Evolutionary conservation across 306 rosid genomes (phyloP).

Genomic region (Cucumis cinereus): DNA sequence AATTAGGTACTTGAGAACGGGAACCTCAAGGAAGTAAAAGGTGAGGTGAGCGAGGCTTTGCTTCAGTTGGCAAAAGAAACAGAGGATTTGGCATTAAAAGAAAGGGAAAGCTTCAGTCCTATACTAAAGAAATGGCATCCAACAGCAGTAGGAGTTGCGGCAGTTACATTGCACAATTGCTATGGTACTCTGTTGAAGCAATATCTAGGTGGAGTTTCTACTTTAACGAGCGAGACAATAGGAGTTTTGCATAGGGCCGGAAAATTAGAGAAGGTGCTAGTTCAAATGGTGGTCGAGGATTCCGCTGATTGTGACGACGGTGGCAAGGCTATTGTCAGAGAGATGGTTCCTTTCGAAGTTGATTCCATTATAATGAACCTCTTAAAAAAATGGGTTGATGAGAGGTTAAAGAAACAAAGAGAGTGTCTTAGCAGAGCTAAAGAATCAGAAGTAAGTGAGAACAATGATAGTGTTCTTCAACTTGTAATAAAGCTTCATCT

Average conservation of each 20-base stretch:
- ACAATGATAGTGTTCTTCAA: background rate
- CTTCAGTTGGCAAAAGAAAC: slow-evolving; percentile 70
- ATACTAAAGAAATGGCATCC: slow-evolving; percentile 57
- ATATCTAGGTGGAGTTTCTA: slow-evolving; percentile 40
- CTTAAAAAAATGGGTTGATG: slow-evolving; percentile 55
- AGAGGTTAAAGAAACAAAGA: slow-evolving; percentile 34
- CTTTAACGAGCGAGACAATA: slow-evolving; percentile 40
- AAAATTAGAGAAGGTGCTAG: slow-evolving; percentile 62
- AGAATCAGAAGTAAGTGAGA: slow-evolving; percentile 64
- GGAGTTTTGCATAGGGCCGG: slow-evolving; percentile 62
- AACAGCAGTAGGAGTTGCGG: slow-evolving; percentile 55
- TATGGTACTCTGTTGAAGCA: slow-evolving; percentile 63
- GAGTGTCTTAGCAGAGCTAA: slow-evolving; percentile 45
- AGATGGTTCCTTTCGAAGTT: slow-evolving; percentile 86
- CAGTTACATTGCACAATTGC: slow-evolving; percentile 63
- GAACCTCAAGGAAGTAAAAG: slow-evolving; percentile 31
- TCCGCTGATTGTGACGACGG: slow-evolving; percentile 58
- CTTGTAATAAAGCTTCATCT: background rate
- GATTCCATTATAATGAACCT: slow-evolving; percentile 60
- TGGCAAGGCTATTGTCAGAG: slow-evolving; percentile 45
- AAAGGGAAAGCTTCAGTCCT: slow-evolving; percentile 65
- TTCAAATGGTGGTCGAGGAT: slow-evolving; percentile 84
- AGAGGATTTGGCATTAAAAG: slow-evolving; percentile 59
- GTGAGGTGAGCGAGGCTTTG: slow-evolving; percentile 32
- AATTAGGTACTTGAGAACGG: slow-evolving; percentile 40